phyloP scores from a whole-genome alignment of 805 yeast species.

The Cyberlindnera veronae region DNA sequence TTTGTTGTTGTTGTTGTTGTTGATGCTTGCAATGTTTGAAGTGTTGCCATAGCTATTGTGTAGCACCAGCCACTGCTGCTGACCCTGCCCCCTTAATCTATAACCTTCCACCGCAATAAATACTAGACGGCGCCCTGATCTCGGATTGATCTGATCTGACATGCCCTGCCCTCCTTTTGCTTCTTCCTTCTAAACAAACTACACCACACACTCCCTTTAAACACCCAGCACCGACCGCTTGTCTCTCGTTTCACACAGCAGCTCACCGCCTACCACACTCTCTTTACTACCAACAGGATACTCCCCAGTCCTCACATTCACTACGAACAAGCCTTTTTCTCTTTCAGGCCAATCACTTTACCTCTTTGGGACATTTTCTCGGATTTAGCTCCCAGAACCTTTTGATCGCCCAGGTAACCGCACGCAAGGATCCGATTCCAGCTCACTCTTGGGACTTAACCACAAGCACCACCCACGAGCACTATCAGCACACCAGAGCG shows the following conservation, averaged over 20 bases:
- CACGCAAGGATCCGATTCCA: background rate
- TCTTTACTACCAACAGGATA: background rate
- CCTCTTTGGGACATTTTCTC: slow-evolving; percentile 4
- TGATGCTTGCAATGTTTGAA: background rate
- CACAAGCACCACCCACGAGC: background rate
- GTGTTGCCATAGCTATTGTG: too few relatives aligned
- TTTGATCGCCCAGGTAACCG: slow-evolving; percentile 14
- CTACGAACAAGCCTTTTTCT: background rate
- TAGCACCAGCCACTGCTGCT: slow-evolving; percentile 4
- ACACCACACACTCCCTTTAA: background rate
- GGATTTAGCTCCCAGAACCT: slow-evolving; percentile 6
- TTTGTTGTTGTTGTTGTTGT: background rate
- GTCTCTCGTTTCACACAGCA: too few relatives aligned
- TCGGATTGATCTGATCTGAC: slow-evolving; percentile 2
- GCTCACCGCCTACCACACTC: background rate
- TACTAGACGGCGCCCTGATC: slow-evolving; percentile 1
- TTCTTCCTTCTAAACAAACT: background rate
- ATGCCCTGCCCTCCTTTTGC: background rate
- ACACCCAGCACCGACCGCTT: background rate
- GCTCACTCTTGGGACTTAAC: background rate
- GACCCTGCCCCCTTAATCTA: too few relatives aligned
- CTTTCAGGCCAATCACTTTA: slow-evolving; percentile 1
- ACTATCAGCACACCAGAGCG: background rate
- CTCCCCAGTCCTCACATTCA: background rate
- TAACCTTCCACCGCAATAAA: too few relatives aligned